phyloP scores from a whole-genome alignment of 345 rosid species.

The Eucalyptus leucophloia region DNA sequence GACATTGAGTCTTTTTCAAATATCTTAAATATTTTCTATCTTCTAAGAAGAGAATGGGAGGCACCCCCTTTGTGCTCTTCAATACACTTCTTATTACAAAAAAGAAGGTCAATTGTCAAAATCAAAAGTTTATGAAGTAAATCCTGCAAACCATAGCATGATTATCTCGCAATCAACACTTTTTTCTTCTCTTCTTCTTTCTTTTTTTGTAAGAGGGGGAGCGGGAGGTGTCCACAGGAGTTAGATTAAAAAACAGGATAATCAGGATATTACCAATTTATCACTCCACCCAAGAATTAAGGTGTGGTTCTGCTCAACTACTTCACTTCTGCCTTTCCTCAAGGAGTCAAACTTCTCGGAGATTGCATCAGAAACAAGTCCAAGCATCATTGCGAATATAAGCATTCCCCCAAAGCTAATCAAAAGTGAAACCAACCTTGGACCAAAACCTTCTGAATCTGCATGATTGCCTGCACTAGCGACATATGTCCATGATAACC shows the following conservation, averaged over 20 bases:
- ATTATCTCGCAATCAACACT: background rate
- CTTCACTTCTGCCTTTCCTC: constrained; percentile 66
- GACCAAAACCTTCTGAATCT: constrained; percentile 55
- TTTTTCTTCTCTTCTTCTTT: background rate
- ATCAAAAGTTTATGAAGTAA: background rate
- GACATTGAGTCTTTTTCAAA: background rate
- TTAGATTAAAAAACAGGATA: background rate
- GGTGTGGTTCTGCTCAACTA: constrained; percentile 63
- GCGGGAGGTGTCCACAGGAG: background rate
- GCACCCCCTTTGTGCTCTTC: background rate
- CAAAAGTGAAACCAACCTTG: constrained; percentile 55
- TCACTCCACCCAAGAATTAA: constrained; percentile 79
- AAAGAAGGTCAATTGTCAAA: background rate
- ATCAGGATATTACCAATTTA: constrained; percentile 46
- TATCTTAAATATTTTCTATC: background rate
- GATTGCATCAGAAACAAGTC: constrained; percentile 67
- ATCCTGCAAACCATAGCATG: background rate
- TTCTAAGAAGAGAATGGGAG: background rate
- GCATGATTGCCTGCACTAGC: constrained; percentile 71
- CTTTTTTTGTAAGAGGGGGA: background rate
- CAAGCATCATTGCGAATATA: constrained; percentile 77
- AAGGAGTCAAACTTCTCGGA: constrained; percentile 70
- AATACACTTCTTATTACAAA: background rate
- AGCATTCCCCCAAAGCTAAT: constrained; percentile 82
- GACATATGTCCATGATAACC: constrained; percentile 65